Conservation (phyloP, 345 rosid species). For the Kernera saxatilis region DNA sequence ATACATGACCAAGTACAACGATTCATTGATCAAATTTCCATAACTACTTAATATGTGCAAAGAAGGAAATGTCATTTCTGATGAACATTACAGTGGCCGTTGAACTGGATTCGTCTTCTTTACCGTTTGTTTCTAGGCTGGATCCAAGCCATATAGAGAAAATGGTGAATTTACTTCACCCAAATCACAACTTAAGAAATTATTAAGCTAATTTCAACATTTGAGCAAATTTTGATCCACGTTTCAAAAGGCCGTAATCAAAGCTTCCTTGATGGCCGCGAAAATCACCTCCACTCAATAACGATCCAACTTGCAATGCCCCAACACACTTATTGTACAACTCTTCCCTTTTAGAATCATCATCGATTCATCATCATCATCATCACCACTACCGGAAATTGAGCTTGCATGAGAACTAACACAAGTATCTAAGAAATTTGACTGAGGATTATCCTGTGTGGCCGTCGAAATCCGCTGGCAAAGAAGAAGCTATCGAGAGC, state of each 20-base stretch:
- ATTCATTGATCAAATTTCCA: not conserved
- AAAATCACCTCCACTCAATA: constrained; percentile 57
- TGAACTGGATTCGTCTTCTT: constrained; percentile 79
- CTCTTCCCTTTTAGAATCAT: constrained; percentile 61
- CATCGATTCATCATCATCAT: constrained; percentile 1
- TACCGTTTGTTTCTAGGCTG: constrained; percentile 57
- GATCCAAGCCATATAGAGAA: not conserved
- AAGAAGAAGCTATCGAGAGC: constrained; percentile 74
- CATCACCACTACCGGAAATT: not conserved
- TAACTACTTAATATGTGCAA: constrained; percentile 46
- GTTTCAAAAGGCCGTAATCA: constrained; percentile 58
- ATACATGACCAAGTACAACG: not conserved
- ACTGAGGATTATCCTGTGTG: constrained; percentile 79
- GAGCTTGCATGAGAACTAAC: constrained; percentile 4
- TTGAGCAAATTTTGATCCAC: constrained; percentile 59
- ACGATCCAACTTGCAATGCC: constrained; percentile 68
- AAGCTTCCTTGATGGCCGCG: constrained; percentile 40
- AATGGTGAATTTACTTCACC: not conserved
- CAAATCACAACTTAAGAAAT: not conserved
- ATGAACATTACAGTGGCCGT: constrained; percentile 75
- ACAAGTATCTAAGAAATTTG: constrained; percentile 57
- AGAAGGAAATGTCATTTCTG: constrained; percentile 44
- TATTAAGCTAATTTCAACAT: constrained; percentile 37
- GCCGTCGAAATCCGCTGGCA: constrained; percentile 86
- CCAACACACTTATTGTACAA: constrained; percentile 71